Evolutionary conservation across 2,329 filamentous ascomycete species (phyloP).

Genomic region (Chaetomium sp.): DNA sequence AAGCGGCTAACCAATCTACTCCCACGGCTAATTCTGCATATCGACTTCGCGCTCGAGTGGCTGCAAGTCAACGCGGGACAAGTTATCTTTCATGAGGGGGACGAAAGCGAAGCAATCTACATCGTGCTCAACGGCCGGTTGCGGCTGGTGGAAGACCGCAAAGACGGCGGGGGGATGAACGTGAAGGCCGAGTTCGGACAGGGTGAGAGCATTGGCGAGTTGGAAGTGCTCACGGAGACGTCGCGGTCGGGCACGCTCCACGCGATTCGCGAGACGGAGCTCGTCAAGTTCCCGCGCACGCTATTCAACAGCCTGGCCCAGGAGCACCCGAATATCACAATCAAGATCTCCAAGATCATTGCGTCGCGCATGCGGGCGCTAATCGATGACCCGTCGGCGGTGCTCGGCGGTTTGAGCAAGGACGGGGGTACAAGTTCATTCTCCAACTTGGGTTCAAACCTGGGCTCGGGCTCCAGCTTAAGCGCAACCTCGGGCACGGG

Average conservation of each 20-base stretch:
- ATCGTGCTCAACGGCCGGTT: conserved; percentile 92
- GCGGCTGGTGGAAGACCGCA: conserved; percentile 73
- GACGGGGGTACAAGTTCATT: too few relatives aligned
- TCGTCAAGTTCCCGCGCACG: conserved; percentile 92
- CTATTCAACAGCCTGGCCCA: conserved; percentile 96
- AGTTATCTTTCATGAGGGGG: conserved; percentile 85
- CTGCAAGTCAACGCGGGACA: conserved; percentile 93
- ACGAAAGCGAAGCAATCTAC: conserved; percentile 97
- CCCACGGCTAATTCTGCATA: conserved; percentile 85
- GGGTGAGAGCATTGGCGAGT: conserved; percentile 92
- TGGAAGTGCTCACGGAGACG: conserved; percentile 95
- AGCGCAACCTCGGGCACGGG: conserved; percentile 50
- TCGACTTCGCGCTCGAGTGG: conserved; percentile 98
- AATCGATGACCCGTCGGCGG: conserved; percentile 67
- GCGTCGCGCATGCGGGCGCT: conserved; percentile 87
- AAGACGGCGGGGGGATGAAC: conserved; percentile 67
- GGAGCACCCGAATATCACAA: conserved; percentile 95
- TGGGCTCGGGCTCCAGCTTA: conserved; percentile 24
- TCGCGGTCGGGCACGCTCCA: conserved; percentile 84
- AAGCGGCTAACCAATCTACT: conserved; percentile 87
- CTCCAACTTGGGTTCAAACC: too few relatives aligned
- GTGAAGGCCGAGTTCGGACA: conserved; percentile 92
- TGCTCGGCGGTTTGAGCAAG: conserved; percentile 38
- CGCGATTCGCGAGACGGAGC: conserved; percentile 91
- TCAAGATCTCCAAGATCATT: conserved; percentile 98